These are phyloP conservation scores for Chiua virens DNA, from an alignment of 768 basidiomycete species.

Conservation along the genomic window DNA sequence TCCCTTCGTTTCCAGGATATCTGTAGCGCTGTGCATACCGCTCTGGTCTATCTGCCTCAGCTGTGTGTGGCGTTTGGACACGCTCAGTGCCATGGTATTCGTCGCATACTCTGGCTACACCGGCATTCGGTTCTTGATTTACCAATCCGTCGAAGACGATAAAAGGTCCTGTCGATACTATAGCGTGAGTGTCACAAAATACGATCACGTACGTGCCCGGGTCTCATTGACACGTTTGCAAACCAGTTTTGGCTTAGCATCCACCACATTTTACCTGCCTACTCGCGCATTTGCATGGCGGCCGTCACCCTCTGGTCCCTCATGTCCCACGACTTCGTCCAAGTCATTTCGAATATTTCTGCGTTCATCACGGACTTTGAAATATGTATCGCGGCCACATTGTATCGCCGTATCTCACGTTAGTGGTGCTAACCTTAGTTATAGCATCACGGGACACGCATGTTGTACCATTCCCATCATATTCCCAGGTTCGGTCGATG, in stretches of 20 bases:
- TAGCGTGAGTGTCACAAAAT: slow-evolving; percentile 11
- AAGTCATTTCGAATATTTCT: background rate
- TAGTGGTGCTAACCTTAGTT: too few species aligned
- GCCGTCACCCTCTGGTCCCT: background rate
- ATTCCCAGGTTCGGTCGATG: too few species aligned
- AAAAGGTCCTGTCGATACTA: slow-evolving; percentile 24
- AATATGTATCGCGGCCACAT: too few species aligned
- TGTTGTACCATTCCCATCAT: too few species aligned
- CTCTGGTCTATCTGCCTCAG: slow-evolving; percentile 25
- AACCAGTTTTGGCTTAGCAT: slow-evolving; percentile 15
- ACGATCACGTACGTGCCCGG: background rate
- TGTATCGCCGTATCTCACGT: too few species aligned
- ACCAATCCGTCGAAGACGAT: slow-evolving; percentile 16
- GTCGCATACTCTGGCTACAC: slow-evolving; percentile 15
- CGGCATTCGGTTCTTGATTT: slow-evolving; percentile 20
- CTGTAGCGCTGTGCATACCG: slow-evolving; percentile 19
- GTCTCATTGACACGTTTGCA: background rate
- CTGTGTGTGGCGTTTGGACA: slow-evolving; percentile 19
- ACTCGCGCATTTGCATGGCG: slow-evolving; percentile 4
- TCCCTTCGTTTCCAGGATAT: slow-evolving; percentile 26
- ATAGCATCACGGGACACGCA: too few species aligned
- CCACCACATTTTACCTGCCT: slow-evolving; percentile 16
- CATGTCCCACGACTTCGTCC: background rate
- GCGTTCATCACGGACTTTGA: too few species aligned
- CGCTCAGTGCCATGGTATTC: slow-evolving; percentile 11